Conservation (phyloP, 1,284 basidiomycete species). For the Fomitiporia mediterranea region DNA sequence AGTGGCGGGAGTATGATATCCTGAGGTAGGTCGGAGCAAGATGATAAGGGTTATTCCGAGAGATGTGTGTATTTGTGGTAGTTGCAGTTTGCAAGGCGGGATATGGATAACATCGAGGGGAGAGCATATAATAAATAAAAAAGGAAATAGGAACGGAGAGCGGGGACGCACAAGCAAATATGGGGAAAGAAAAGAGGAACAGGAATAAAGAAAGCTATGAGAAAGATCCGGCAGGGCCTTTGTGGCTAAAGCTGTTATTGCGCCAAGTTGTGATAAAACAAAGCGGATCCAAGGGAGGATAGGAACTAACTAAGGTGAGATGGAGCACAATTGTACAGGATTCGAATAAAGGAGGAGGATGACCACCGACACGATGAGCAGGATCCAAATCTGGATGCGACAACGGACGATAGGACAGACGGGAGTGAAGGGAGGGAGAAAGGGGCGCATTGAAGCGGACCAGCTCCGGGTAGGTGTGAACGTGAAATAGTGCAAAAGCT, state of each 20-base stretch:
- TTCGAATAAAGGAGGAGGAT: constrained; percentile 5
- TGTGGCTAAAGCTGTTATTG: background rate
- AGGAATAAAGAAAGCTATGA: background rate
- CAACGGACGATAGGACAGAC: background rate
- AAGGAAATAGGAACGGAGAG: background rate
- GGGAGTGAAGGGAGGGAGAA: background rate
- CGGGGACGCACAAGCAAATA: no score
- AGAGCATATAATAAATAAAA: constrained; percentile 14
- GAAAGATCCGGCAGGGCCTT: constrained; percentile 1
- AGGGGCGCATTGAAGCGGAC: background rate
- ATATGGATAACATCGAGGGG: background rate
- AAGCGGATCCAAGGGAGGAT: background rate
- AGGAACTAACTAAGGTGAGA: constrained; percentile 3
- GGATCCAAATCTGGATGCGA: background rate
- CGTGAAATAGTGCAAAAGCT: background rate
- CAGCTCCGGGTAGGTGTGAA: background rate
- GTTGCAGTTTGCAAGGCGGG: background rate
- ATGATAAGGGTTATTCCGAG: background rate
- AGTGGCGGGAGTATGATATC: constrained; percentile 7
- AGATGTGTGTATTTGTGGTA: background rate
- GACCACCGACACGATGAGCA: constrained; percentile 8
- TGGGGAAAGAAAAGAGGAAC: background rate
- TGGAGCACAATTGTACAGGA: constrained; percentile 11
- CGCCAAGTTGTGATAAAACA: background rate
- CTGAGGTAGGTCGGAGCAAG: background rate